A percentile compares a stretch with the other conserved stretches of the same genome.
Evolutionary conservation across 495 filamentous ascomycete genomes (phyloP).

Genomic region (Hamigera avellanea): DNA sequence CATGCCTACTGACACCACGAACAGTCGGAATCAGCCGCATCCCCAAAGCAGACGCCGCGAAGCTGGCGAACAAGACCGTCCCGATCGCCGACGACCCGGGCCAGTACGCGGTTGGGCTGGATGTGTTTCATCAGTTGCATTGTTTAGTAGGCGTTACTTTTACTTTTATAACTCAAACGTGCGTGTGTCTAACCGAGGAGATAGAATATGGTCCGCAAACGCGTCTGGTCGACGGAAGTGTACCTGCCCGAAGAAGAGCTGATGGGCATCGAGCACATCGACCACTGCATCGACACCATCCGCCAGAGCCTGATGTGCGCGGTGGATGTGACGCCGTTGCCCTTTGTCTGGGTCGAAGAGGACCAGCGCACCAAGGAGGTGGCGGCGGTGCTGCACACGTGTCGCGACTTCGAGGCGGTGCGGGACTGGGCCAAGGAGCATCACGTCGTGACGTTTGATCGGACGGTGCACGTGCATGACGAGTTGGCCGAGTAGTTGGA

Average conservation of each 20-base stretch:
- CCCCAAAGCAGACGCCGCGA: conserved; percentile 7
- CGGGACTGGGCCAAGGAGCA: conserved; percentile 1
- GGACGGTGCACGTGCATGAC: not conserved
- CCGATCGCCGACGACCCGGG: conserved; percentile 6
- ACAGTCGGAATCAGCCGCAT: conserved; percentile 9
- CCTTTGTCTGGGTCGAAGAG: not conserved
- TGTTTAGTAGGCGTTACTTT: conserved; percentile 11
- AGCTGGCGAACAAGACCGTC: conserved; percentile 7
- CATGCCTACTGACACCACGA: not conserved
- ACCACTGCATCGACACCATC: conserved; percentile 16
- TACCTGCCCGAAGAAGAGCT: not conserved
- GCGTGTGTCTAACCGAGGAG: not conserved
- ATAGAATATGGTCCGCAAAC: conserved; percentile 4
- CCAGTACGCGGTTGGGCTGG: conserved; percentile 9
- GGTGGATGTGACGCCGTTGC: not conserved
- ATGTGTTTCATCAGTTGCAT: conserved; percentile 20
- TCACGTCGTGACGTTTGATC: not conserved
- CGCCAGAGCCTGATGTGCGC: conserved; percentile 15
- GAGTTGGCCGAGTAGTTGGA: not conserved
- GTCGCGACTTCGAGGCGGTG: conserved; percentile 5
- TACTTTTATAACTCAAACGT: not conserved
- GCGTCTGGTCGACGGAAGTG: too few relatives aligned
- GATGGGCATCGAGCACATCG: conserved; percentile 7
- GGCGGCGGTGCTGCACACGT: conserved; percentile 1
- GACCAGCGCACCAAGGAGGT: not conserved